A percentile compares a stretch with the other conserved stretches of the same genome.
Evolutionary conservation across 257 asterid species (phyloP).

Genomic region (Apocynum venetum): DNA sequence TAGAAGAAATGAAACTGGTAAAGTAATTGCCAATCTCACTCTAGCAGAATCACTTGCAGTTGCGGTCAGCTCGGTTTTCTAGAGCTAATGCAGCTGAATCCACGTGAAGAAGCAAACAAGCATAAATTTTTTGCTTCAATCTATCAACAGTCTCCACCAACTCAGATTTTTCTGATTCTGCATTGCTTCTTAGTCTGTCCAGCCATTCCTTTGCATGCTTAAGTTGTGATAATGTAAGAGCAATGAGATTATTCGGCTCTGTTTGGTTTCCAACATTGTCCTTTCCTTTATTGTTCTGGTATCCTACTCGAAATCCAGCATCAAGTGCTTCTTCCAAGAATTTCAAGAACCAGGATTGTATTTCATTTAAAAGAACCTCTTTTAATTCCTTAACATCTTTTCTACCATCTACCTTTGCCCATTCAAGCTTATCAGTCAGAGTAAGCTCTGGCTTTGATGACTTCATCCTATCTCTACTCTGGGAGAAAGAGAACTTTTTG

Average conservation of each 20-base stretch:
- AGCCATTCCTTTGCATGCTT: constrained; percentile 78
- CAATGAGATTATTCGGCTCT: constrained; percentile 61
- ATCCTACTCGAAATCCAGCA: constrained; percentile 38
- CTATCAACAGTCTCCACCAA: constrained; percentile 43
- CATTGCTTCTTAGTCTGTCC: constrained; percentile 43
- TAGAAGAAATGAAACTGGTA: background rate
- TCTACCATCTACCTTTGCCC: constrained; percentile 59
- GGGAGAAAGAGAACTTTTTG: constrained; percentile 26
- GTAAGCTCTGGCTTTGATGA: constrained; percentile 30
- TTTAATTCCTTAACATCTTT: constrained; percentile 45
- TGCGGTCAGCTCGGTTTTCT: constrained; percentile 31
- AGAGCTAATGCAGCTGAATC: constrained; percentile 86
- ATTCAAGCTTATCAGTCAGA: constrained; percentile 51
- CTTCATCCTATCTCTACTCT: constrained; percentile 26
- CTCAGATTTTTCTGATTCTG: constrained; percentile 34
- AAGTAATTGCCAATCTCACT: background rate
- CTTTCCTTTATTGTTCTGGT: constrained; percentile 45
- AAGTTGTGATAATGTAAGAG: constrained; percentile 61
- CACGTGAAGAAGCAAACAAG: constrained; percentile 72
- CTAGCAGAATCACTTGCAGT: constrained; percentile 10
- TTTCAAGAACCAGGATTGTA: constrained; percentile 65
- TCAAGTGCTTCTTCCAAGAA: constrained; percentile 72
- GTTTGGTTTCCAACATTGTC: constrained; percentile 21
- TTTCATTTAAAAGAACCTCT: constrained; percentile 40
- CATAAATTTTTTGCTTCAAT: constrained; percentile 73